Base-by-base conservation (phyloP, 2,329 filamentous ascomycete genomes). In the Clarireedia sp. region DNA sequence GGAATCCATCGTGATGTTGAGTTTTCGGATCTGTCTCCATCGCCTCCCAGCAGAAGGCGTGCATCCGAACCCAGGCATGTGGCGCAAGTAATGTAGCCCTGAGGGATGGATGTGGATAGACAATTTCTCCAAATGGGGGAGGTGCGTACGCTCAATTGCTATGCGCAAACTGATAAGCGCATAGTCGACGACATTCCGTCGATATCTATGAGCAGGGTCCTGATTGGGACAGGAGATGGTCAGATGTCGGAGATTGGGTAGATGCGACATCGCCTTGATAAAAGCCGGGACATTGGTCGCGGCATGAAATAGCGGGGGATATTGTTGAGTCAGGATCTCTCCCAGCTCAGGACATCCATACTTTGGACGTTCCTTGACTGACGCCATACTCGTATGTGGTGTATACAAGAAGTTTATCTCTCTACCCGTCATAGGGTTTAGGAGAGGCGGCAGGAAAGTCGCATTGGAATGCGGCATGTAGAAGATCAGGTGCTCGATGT, bases 201-300 rank as follows among this genome's bases (percentile, higher is more conserved):
- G 80, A 67, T 90, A 89, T 45, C 86, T 78, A 68, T 89, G 83
- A 38, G 78, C 74, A 16, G 82, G 75, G 57, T 83, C 76, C 69
- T 90, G 86, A 38, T 83, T 86, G 5, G 88, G 87, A 63, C 89
- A 94, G 58, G 82, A 83, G 67, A 95, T 79, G 48, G 81, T 86
- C 57, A 96, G 75, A 68, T 92, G 87, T 46, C 81, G 76, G 64
- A 96, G 74, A 63, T 85, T 86, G 56, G 81, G 74, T 65, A 95
- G 70, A 59, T 83, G 75, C 37, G 78, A 79, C 67, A 95, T 76
- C 48, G 87, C 87, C 60, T 83, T 78, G 63, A 92, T 84, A 73
- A 96, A 95, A 40, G 88, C 87, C 5, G 87, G 81, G 6, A 95
- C 86, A 67, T 96, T 94, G 58, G 89, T 92, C 7, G 90, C 88